phyloP scores from a whole-genome alignment of 108 stramenopile genomes.

The Cyclotella choctawhatcheeana region DNA sequence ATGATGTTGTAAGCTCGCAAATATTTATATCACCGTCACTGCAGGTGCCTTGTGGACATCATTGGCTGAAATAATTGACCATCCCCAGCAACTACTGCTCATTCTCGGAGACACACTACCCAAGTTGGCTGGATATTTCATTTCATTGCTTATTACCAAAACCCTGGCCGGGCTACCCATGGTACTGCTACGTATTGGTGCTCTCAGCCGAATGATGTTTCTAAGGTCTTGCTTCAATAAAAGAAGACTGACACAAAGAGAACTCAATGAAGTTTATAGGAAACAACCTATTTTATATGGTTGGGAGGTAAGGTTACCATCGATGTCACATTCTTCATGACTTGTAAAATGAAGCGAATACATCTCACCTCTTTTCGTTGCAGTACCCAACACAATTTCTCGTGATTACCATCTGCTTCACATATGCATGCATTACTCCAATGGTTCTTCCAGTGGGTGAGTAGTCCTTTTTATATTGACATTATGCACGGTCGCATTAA shows the following conservation, averaged over 20 bases:
- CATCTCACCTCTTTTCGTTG: not conserved
- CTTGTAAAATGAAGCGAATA: not conserved
- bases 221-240: conserved; percentile 54
- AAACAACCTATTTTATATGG: conserved; percentile 57
- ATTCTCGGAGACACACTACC: conserved; percentile 52
- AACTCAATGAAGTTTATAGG: conserved; percentile 53
- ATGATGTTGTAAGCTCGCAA: conserved; percentile 60
- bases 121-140: conserved; percentile 62
- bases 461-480: no score
- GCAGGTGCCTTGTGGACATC: conserved; percentile 57
- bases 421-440: conserved; percentile 68
- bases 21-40: conserved; percentile 68
- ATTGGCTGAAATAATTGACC: conserved; percentile 55
- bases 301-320: conserved; percentile 39
- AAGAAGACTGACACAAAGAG: conserved; percentile 54
- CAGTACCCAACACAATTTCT: conserved; percentile 63
- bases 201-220: conserved; percentile 52
- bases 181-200: conserved; percentile 59
- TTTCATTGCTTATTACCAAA: conserved; percentile 59
- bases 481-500: no score
- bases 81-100: conserved; percentile 43
- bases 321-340: not conserved
- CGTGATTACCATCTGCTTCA: conserved; percentile 59
- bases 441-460: conserved; percentile 52
- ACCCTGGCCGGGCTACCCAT: conserved; percentile 64